These are phyloP conservation scores for Russula compacta DNA, from an alignment of 768 basidiomycete species.

Conservation along the genomic window DNA sequence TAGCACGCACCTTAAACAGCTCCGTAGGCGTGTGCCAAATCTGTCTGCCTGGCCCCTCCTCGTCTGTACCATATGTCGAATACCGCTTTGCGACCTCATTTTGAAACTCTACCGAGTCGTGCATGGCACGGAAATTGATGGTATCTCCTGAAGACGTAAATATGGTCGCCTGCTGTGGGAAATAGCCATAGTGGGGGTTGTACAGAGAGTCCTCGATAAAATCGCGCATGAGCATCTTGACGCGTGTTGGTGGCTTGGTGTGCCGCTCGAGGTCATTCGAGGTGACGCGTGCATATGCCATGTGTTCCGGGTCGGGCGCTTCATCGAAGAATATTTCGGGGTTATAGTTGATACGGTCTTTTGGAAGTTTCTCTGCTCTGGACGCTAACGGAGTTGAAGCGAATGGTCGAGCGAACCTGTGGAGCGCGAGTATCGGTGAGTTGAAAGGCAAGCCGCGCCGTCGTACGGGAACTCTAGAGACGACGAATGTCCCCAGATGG, in stretches of 20 bases:
- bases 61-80: conserved; percentile 54
- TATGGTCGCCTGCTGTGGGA: conserved; percentile 86
- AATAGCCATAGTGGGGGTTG: conserved; percentile 97
- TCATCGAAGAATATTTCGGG: conserved; percentile 45
- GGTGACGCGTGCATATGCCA: conserved; percentile 49
- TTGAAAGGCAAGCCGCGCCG: neutral
- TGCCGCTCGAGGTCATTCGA: conserved; percentile 57
- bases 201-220: conserved; percentile 96
- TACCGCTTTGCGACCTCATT: conserved; percentile 73
- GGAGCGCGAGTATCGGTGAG: neutral
- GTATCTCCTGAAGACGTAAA: conserved; percentile 53
- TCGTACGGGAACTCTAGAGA: conserved; percentile 5
- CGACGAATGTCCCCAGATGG: conserved; percentile 13
- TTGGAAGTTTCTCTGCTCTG: neutral
- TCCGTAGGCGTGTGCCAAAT: conserved; percentile 99
- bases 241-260: conserved; percentile 58
- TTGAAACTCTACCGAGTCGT: conserved; percentile 69
- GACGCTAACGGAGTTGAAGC: neutral
- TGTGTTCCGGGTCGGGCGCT: conserved; percentile 36
- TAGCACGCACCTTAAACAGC: conserved; percentile 74
- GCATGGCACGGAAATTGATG: conserved; percentile 62
- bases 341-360: conserved; percentile 78
- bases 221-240: conserved; percentile 92
- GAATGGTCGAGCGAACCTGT: neutral
- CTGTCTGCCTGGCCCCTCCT: conserved; percentile 71